Evolutionary conservation across 768 basidiomycete genomes (phyloP).

Genomic region (Leccinum sublutescens): DNA sequence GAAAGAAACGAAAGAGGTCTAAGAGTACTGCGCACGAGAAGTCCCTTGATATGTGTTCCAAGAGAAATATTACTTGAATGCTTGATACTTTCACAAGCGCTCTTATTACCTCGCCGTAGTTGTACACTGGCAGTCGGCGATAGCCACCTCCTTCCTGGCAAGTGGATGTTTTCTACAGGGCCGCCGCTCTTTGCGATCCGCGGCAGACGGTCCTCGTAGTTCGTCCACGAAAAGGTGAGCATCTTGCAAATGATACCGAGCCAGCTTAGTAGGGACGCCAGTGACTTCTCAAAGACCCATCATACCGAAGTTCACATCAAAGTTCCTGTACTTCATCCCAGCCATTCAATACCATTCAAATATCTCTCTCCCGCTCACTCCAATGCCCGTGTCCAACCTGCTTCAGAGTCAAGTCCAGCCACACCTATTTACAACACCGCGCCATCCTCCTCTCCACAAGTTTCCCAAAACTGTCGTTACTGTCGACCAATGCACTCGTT

Average conservation of each 20-base stretch:
- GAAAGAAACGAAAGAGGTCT: too few relatives aligned
- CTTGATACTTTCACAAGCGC: conserved; percentile 89
- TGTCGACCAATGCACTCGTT: conserved; percentile 48
- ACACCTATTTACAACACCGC: conserved; percentile 83
- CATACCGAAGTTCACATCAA: conserved; percentile 62
- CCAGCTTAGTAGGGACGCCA: conserved; percentile 42
- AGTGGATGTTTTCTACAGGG: conserved; percentile 63
- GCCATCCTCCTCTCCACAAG: conserved; percentile 46
- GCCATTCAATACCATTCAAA: conserved; percentile 63
- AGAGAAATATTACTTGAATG: conserved; percentile 91
- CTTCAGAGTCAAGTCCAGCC: conserved; percentile 34
- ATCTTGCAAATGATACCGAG: conserved; percentile 1
- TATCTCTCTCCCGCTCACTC: conserved; percentile 73
- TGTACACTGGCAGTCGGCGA: conserved; percentile 43
- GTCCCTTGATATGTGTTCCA: conserved; percentile 52
- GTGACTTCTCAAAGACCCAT: conserved; percentile 67
- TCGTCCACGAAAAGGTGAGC: conserved; percentile 50
- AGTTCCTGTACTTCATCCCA: conserved; percentile 57
- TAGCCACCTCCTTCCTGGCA: conserved; percentile 42
- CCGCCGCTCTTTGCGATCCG: conserved; percentile 51
- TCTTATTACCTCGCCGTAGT: conserved; percentile 86
- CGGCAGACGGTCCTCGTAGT: conserved; percentile 67
- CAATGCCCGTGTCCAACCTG: conserved; percentile 50
- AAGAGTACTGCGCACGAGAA: too few relatives aligned
- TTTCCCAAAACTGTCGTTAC: conserved; percentile 38